phyloP scores from a whole-genome alignment of 805 yeast species.

The Ogataea degrootiae region DNA sequence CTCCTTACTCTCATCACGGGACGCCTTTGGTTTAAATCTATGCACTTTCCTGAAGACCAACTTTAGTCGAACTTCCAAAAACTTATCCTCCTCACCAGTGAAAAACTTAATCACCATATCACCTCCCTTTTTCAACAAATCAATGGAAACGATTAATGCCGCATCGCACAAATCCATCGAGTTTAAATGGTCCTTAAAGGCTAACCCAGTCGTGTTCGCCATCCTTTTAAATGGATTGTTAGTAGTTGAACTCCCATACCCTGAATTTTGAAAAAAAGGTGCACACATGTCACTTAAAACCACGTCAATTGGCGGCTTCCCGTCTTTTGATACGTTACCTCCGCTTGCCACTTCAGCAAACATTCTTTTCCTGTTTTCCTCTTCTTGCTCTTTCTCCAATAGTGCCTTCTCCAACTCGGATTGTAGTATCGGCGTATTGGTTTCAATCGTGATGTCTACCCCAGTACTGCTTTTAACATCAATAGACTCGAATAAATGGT shows the following conservation, averaged over 20 bases:
- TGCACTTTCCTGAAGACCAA: constrained; percentile 58
- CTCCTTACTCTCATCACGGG: constrained; percentile 76
- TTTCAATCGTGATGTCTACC: constrained; percentile 8
- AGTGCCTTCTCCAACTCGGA: constrained; percentile 10
- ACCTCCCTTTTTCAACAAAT: constrained; percentile 68
- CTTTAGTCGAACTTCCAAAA: constrained; percentile 55
- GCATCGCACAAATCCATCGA: constrained; percentile 94
- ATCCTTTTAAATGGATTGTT: constrained; percentile 83
- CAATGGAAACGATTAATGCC: constrained; percentile 71
- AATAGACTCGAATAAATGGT: constrained; percentile 9
- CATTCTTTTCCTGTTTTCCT: not conserved
- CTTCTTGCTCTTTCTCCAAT: constrained; percentile 6
- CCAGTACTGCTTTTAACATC: constrained; percentile 11
- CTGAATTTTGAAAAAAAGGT: constrained; percentile 48
- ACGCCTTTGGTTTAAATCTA: constrained; percentile 76
- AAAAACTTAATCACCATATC: constrained; percentile 76
- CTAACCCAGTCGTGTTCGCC: constrained; percentile 84
- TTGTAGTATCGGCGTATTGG: constrained; percentile 14
- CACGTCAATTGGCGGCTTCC: constrained; percentile 53
- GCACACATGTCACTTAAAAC: constrained; percentile 82
- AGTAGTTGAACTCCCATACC: constrained; percentile 60
- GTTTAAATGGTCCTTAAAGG: constrained; percentile 72
- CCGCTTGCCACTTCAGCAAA: too few species aligned
- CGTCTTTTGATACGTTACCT: constrained; percentile 6
- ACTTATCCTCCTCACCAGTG: constrained; percentile 73